Evolutionary conservation across 2,329 filamentous ascomycete genomes (phyloP).

Genomic region (Thermomyces lanuginosus): DNA sequence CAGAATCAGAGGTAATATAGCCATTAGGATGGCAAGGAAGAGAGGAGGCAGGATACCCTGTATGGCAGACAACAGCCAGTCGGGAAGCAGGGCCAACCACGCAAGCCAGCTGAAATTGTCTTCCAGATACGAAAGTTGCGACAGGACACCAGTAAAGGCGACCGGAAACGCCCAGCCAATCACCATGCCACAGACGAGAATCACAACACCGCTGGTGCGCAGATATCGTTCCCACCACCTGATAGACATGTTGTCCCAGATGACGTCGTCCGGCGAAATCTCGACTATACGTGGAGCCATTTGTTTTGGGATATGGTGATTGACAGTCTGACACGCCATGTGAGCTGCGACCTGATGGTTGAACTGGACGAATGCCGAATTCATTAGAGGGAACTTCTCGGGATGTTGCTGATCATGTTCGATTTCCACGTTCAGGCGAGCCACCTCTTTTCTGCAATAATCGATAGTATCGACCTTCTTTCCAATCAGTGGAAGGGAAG

Average conservation of each 20-base stretch:
- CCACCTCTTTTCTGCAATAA: conserved; percentile 72
- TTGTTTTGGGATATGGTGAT: conserved; percentile 77
- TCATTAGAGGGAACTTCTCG: conserved; percentile 81
- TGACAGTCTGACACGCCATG: conserved; percentile 89
- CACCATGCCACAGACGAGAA: conserved; percentile 55
- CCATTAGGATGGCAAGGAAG: conserved; percentile 59
- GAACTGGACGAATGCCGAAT: conserved; percentile 95
- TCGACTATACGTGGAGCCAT: conserved; percentile 91
- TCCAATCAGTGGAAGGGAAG: conserved; percentile 59
- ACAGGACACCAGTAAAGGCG: conserved; percentile 67
- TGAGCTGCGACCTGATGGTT: conserved; percentile 94
- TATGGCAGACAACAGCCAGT: conserved; percentile 47
- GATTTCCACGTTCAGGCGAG: conserved; percentile 78
- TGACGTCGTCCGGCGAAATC: conserved; percentile 77
- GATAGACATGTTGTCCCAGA: conserved; percentile 96
- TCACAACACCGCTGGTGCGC: conserved; percentile 49
- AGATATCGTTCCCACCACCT: conserved; percentile 85
- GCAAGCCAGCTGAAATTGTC: conserved; percentile 48
- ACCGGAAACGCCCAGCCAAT: conserved; percentile 85
- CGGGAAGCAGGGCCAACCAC: conserved; percentile 50
- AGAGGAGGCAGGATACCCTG: conserved; percentile 75
- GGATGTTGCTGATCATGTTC: conserved; percentile 74
- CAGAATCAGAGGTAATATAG: conserved; percentile 67
- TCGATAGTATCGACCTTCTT: conserved; percentile 93
- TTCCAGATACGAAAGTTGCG: conserved; percentile 58